Percentiles rank a stretch among this genome's conserved stretches.
Conservation (phyloP, 805 yeast genomes). For the Candida ficus region DNA sequence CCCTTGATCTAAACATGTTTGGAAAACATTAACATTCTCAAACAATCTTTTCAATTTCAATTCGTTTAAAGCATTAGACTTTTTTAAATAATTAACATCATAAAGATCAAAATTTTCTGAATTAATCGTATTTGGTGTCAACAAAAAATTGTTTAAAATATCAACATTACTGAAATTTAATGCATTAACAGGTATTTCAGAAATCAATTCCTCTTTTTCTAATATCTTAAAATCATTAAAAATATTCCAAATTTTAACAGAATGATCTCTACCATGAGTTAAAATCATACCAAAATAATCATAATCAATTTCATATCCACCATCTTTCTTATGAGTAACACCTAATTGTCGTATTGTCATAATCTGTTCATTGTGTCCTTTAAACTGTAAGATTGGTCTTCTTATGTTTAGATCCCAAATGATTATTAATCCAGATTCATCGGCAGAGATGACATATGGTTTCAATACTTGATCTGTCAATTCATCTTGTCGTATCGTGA, state of each 20-base stretch:
- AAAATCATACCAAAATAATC: conserved; percentile 38
- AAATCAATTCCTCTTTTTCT: conserved; percentile 23
- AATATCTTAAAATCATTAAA: conserved; percentile 9
- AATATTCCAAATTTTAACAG: conserved; percentile 41
- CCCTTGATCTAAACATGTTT: conserved; percentile 11
- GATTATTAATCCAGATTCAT: conserved; percentile 55
- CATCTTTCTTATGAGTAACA: conserved; percentile 9
- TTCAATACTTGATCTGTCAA: conserved; percentile 15
- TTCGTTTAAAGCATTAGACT: conserved; percentile 13
- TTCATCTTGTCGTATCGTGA: neutral
- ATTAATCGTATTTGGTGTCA: conserved; percentile 61
- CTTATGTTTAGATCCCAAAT: conserved; percentile 60
- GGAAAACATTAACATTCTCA: conserved; percentile 20
- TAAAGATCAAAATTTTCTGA: conserved; percentile 66
- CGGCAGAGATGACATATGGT: conserved; percentile 46
- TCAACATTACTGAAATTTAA: conserved; percentile 69
- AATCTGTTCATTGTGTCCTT: conserved; percentile 50
- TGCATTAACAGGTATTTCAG: conserved; percentile 64
- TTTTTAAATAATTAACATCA: too few species aligned
- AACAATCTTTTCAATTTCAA: conserved; percentile 18
- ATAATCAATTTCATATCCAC: conserved; percentile 19
- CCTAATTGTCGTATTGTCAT: conserved; percentile 46
- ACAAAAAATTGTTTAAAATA: conserved; percentile 27
- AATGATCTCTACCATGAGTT: conserved; percentile 68
- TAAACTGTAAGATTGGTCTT: conserved; percentile 54